A percentile compares a stretch with the other conserved stretches of the same genome.
phyloP scores from a whole-genome alignment of 345 rosid species.

The Linum lewisii region DNA sequence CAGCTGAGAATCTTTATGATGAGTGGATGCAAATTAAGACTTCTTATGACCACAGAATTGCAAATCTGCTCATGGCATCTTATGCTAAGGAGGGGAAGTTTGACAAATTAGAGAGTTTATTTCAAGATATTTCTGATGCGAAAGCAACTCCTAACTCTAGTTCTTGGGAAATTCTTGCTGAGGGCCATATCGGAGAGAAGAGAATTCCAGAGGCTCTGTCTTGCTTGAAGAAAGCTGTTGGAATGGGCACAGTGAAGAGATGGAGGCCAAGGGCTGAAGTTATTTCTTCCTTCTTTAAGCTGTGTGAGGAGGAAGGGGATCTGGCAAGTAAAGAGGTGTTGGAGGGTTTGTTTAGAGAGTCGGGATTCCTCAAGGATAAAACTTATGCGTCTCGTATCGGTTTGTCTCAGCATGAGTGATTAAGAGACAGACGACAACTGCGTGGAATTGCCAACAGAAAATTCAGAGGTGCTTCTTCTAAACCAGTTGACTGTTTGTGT shows the following conservation, averaged over 20 bases:
- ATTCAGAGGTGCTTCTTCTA: neutral
- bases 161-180: constrained; percentile 86
- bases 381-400: constrained; percentile 40
- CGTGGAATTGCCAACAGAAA: constrained; percentile 13
- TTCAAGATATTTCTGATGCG: constrained; percentile 48
- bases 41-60: constrained; percentile 74
- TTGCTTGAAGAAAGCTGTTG: constrained; percentile 58
- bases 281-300: constrained; percentile 41
- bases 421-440: neutral
- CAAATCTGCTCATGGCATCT: constrained; percentile 56
- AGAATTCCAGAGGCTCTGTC: constrained; percentile 47
- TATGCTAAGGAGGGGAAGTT: constrained; percentile 54
- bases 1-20: constrained; percentile 59
- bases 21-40: constrained; percentile 70
- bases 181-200: constrained; percentile 47
- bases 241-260: constrained; percentile 34
- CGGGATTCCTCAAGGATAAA: constrained; percentile 44
- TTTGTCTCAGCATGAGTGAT: constrained; percentile 15
- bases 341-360: constrained; percentile 37
- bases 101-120: constrained; percentile 47
- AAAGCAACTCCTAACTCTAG: constrained; percentile 75
- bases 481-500: too few species aligned
- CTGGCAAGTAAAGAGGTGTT: constrained; percentile 41
- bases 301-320: constrained; percentile 59
- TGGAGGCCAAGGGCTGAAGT: constrained; percentile 67